phyloP scores from a whole-genome alignment of 768 basidiomycete genomes.

The Suillus lakei region DNA sequence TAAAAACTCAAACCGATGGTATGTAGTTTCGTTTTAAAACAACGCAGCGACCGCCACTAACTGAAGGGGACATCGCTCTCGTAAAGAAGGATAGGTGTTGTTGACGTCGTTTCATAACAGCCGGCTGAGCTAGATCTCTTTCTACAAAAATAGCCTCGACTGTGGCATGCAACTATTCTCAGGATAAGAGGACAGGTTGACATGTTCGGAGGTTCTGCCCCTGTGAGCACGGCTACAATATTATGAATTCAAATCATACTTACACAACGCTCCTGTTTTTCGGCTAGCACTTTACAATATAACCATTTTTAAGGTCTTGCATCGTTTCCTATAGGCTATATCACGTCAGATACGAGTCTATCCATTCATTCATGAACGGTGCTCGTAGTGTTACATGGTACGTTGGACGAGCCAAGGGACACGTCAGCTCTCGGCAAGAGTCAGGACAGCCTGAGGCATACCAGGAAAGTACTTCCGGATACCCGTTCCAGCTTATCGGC shows the following conservation, averaged over 20 bases:
- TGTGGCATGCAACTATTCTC: background rate
- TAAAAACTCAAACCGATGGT: background rate
- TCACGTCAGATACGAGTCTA: background rate
- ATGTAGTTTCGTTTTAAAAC: too few relatives aligned
- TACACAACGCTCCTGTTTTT: background rate
- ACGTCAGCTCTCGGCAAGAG: background rate
- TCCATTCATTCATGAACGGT: background rate
- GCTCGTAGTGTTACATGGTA: background rate
- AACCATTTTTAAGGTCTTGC: background rate
- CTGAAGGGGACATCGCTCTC: background rate
- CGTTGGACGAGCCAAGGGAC: background rate
- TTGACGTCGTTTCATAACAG: background rate
- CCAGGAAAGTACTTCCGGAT: background rate
- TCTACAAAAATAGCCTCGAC: background rate
- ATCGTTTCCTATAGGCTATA: background rate
- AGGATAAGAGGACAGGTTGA: background rate
- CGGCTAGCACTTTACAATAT: background rate
- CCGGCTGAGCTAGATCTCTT: background rate
- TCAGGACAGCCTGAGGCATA: background rate
- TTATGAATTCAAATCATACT: background rate
- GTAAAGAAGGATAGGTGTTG: background rate
- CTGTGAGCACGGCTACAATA: background rate
- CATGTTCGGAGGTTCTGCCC: background rate
- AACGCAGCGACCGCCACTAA: background rate
- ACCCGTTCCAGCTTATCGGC: background rate